Evolutionary conservation across 2,329 filamentous ascomycete species (phyloP).

Genomic region (Sphaerulina populicola): DNA sequence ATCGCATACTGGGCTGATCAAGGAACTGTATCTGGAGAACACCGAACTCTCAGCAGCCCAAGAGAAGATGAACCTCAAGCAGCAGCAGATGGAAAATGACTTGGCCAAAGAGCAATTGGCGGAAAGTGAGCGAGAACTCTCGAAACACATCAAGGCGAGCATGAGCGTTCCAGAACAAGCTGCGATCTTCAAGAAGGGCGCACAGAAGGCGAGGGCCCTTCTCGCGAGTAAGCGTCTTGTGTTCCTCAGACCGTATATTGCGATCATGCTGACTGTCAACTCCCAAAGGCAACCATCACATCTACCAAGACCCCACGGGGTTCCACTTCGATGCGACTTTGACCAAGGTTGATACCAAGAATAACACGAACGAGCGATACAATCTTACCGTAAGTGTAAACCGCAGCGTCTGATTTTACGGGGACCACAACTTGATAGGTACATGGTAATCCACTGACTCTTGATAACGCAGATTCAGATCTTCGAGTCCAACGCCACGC

Average conservation of each 20-base stretch:
- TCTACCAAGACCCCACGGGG: conserved; percentile 55
- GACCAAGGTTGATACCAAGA: conserved; percentile 43
- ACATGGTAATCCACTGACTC: background rate
- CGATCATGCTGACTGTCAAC: conserved; percentile 3
- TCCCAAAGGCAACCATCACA: conserved; percentile 49
- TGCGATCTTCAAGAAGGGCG: conserved; percentile 21
- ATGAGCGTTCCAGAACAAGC: conserved; percentile 20
- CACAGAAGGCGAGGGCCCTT: conserved; percentile 25
- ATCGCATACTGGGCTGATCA: conserved; percentile 20
- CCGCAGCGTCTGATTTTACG: too few relatives aligned
- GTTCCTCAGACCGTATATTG: background rate
- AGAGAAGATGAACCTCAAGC: conserved; percentile 23
- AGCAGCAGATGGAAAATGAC: conserved; percentile 27
- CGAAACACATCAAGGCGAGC: conserved; percentile 19
- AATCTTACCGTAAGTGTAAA: conserved; percentile 45
- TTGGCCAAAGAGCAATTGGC: conserved; percentile 13
- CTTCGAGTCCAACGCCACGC: conserved; percentile 55
- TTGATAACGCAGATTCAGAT: conserved; percentile 44
- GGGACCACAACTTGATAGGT: too few relatives aligned
- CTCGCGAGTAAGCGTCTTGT: conserved; percentile 1
- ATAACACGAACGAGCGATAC: conserved; percentile 51
- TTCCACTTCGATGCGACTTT: conserved; percentile 59
- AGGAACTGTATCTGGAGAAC: conserved; percentile 34
- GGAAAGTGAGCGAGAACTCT: background rate
- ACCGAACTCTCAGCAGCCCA: conserved; percentile 20